Conservation (phyloP, 257 asterid species). For the Verbascum thapsus region DNA sequence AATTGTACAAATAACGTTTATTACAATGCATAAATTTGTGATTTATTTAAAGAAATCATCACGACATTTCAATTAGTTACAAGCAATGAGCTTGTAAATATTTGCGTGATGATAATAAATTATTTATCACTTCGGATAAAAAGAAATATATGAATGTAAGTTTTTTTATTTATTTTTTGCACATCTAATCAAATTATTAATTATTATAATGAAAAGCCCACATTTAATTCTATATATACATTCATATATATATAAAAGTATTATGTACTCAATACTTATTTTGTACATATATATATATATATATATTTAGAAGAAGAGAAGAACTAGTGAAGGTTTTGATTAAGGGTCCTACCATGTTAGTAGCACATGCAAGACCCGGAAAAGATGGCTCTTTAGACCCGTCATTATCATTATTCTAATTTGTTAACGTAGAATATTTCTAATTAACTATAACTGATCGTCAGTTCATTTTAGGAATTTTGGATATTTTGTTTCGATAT, state of each 20-base stretch:
- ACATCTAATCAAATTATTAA: too few species aligned
- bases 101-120: not conserved
- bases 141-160: too few species aligned
- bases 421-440: constrained; percentile 24
- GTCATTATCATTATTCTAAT: constrained; percentile 35
- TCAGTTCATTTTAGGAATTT: too few species aligned
- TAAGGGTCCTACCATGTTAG: constrained; percentile 76
- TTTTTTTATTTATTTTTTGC: too few species aligned
- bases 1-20: too few species aligned
- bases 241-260: too few species aligned
- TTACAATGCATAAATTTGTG: not conserved
- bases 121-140: constrained; percentile 1
- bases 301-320: not conserved
- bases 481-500: too few species aligned
- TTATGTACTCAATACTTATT: too few species aligned
- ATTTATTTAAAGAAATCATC: constrained; percentile 15
- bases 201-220: too few species aligned
- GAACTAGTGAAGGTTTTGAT: constrained; percentile 4
- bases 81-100: constrained; percentile 28
- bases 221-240: too few species aligned
- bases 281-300: too few species aligned
- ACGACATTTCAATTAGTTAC: constrained; percentile 15
- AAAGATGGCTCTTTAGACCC: constrained; percentile 39
- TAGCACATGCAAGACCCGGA: constrained; percentile 64
- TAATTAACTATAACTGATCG: not conserved